Conservation (phyloP, 2,329 filamentous ascomycete genomes). For the Alternaria sp. region DNA sequence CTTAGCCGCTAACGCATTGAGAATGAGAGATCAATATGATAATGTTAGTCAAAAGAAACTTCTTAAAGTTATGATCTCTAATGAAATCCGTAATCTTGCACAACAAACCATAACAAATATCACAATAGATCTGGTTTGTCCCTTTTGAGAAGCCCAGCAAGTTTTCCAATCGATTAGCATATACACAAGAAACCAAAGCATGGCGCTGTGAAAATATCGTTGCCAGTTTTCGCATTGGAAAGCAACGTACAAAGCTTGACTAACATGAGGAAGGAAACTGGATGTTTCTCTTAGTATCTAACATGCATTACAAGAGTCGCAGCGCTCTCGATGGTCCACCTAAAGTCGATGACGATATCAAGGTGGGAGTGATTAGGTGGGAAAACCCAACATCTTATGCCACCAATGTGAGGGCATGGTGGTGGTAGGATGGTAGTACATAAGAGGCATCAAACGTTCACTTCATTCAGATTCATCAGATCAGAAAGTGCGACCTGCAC, state of each 20-base stretch:
- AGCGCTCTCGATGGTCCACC: background rate
- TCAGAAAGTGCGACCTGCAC: background rate
- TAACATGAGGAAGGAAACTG: background rate
- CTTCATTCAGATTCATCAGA: background rate
- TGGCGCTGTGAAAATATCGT: background rate
- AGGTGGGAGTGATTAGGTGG: background rate
- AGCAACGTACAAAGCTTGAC: background rate
- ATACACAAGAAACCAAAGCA: background rate
- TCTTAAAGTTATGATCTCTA: background rate
- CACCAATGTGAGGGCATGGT: background rate
- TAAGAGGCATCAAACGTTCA: background rate
- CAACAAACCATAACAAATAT: background rate
- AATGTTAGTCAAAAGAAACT: background rate
- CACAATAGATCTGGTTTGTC: background rate
- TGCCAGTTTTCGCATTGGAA: background rate
- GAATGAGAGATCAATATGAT: background rate
- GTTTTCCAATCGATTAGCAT: background rate
- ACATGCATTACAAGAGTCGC: background rate
- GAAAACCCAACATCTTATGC: background rate
- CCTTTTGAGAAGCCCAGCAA: background rate
- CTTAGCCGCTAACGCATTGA: background rate
- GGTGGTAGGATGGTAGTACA: too few relatives aligned
- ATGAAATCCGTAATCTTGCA: background rate
- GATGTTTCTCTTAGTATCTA: background rate
- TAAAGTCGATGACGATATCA: background rate